phyloP scores from a whole-genome alignment of 805 yeast species.

The Maudiozyma pseudohumilis region DNA sequence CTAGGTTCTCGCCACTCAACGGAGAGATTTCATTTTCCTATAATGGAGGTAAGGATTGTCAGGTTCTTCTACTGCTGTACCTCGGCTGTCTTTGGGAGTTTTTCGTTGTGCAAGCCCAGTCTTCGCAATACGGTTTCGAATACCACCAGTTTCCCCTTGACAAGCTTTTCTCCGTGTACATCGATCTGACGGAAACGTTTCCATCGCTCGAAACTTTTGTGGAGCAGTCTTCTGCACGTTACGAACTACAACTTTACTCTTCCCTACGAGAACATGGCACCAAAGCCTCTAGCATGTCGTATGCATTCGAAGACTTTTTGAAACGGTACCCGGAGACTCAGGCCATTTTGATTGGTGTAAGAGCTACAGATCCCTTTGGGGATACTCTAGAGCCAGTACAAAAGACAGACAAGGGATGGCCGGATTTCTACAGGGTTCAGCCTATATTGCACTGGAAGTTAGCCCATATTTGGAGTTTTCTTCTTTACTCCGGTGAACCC shows the following conservation, averaged over 20 bases:
- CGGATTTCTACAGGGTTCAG: slow-evolving; percentile 69
- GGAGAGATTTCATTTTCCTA: slow-evolving; percentile 68
- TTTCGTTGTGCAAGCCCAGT: slow-evolving; percentile 9
- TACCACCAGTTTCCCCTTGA: slow-evolving; percentile 19
- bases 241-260: slow-evolving; percentile 41
- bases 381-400: slow-evolving; percentile 48
- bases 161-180: slow-evolving; percentile 47
- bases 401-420: slow-evolving; percentile 86
- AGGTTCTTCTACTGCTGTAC: slow-evolving; percentile 72
- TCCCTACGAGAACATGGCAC: slow-evolving; percentile 21
- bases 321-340: slow-evolving; percentile 41
- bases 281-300: slow-evolving; percentile 36
- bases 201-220: slow-evolving; percentile 62
- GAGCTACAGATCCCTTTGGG: slow-evolving; percentile 84
- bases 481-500: slow-evolving; percentile 44
- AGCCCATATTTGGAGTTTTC: slow-evolving; percentile 76
- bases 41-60: slow-evolving; percentile 96
- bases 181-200: slow-evolving; percentile 67
- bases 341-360: slow-evolving; percentile 78
- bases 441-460: slow-evolving; percentile 87
- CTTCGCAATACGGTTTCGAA: slow-evolving; percentile 20
- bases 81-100: slow-evolving; percentile 42
- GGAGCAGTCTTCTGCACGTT: slow-evolving; percentile 39
- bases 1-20: slow-evolving; percentile 24
- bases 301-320: slow-evolving; percentile 61